These are phyloP conservation scores for Rhizophagus clarus DNA, from an alignment of 192 early-diverging fungal species.

Conservation along the genomic window DNA sequence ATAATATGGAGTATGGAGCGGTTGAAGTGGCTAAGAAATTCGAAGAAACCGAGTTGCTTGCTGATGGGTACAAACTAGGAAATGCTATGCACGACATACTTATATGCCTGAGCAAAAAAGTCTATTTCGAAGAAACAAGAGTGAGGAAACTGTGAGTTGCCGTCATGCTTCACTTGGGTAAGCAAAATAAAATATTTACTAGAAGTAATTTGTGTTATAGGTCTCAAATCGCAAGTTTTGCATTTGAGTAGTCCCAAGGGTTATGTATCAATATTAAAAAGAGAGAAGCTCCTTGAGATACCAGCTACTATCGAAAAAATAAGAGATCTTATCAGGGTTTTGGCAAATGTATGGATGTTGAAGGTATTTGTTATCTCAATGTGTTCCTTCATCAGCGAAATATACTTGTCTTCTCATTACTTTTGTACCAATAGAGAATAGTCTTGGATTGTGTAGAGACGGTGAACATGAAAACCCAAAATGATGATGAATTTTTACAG, in stretches of 20 bases:
- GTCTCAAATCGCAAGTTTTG: slow-evolving; percentile 28
- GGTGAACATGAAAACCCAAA: too few species aligned
- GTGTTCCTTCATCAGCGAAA: too few species aligned
- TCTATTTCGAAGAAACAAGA: slow-evolving; percentile 5
- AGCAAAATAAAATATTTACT: slow-evolving; percentile 28
- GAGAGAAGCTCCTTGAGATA: slow-evolving; percentile 1
- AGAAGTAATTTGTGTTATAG: too few species aligned
- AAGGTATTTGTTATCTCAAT: slow-evolving; percentile 1
- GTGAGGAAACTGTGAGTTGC: background rate
- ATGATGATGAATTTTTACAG: too few species aligned
- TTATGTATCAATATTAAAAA: slow-evolving; percentile 22
- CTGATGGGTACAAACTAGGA: slow-evolving; percentile 16
- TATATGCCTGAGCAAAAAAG: slow-evolving; percentile 14
- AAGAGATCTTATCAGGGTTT: slow-evolving; percentile 27
- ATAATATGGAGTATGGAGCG: slow-evolving; percentile 25
- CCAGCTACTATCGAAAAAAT: slow-evolving; percentile 6
- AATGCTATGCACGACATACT: slow-evolving; percentile 34
- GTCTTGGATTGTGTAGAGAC: too few species aligned
- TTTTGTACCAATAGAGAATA: too few species aligned
- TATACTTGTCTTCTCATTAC: too few species aligned
- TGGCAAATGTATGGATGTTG: slow-evolving; percentile 5
- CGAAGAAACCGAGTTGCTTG: slow-evolving; percentile 21
- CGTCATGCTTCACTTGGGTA: slow-evolving; percentile 19
- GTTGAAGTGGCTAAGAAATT: slow-evolving; percentile 30
- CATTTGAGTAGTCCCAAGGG: slow-evolving; percentile 21